Evolutionary conservation across 2,329 filamentous ascomycete species (phyloP).

Genomic region (Calonectria pseudoturangicola): DNA sequence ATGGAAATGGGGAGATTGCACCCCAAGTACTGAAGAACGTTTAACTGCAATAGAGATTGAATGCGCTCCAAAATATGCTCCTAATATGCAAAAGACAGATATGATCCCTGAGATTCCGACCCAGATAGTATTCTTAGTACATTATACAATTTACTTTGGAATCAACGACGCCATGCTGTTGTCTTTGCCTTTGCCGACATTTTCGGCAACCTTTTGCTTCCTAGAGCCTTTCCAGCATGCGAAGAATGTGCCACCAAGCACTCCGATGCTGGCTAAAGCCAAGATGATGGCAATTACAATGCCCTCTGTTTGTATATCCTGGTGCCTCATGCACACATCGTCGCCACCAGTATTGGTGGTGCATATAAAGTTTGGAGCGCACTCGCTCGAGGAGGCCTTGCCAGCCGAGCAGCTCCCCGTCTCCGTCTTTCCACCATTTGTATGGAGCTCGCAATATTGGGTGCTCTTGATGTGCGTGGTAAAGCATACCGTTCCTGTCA

Average conservation of each 20-base stretch:
- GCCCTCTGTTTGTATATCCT: slow-evolving; percentile 28
- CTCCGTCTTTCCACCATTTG: slow-evolving; percentile 18
- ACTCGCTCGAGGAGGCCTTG: slow-evolving; percentile 22
- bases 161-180: slow-evolving; percentile 9
- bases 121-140: neutral
- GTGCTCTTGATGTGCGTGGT: slow-evolving; percentile 14
- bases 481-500: slow-evolving; percentile 30
- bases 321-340: slow-evolving; percentile 32
- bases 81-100: neutral
- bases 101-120: neutral
- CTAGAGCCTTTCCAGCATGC: slow-evolving; percentile 22
- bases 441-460: slow-evolving; percentile 14
- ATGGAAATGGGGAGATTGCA: too few relatives aligned
- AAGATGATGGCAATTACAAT: slow-evolving; percentile 31
- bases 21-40: too few relatives aligned
- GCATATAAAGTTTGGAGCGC: slow-evolving; percentile 24
- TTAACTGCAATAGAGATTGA: too few relatives aligned
- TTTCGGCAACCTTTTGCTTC: slow-evolving; percentile 13
- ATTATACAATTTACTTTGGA: slow-evolving; percentile 18
- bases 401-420: slow-evolving; percentile 21
- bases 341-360: slow-evolving; percentile 23
- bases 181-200: neutral
- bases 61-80: neutral
- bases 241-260: slow-evolving; percentile 13
- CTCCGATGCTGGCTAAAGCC: neutral